Evolutionary conservation across 192 early-diverging fungal species (phyloP).

Genomic region (Obelidium mucronatum): DNA sequence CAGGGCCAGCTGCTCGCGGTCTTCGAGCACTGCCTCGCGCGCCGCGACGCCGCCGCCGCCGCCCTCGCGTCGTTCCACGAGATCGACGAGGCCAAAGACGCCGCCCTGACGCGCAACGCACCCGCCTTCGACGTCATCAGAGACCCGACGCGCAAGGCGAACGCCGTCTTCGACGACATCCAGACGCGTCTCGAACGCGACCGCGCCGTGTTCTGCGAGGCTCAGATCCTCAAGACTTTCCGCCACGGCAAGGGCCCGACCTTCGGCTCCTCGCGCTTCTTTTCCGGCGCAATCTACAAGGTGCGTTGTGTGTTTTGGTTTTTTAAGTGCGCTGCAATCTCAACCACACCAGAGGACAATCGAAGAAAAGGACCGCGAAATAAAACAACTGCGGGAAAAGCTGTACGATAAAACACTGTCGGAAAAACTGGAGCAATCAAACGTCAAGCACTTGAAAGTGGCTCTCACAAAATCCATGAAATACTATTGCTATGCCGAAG

Average conservation of each 20-base stretch:
- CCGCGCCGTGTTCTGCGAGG: constrained; percentile 47
- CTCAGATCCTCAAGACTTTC: neutral
- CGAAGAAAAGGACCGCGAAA: constrained; percentile 58
- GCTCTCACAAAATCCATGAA: constrained; percentile 59
- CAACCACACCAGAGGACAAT: constrained; percentile 37
- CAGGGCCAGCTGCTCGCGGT: constrained; percentile 50
- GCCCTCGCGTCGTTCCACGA: constrained; percentile 48
- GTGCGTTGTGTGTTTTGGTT: neutral
- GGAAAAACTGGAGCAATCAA: constrained; percentile 39
- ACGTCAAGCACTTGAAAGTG: constrained; percentile 53
- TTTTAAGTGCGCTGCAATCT: neutral
- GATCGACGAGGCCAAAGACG: constrained; percentile 59
- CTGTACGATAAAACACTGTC: constrained; percentile 45
- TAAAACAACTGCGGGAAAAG: constrained; percentile 51
- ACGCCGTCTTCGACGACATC: constrained; percentile 45
- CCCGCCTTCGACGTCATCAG: constrained; percentile 58
- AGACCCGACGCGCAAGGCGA: constrained; percentile 51
- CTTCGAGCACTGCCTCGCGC: constrained; percentile 60
- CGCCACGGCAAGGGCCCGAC: constrained; percentile 26
- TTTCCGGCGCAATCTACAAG: constrained; percentile 59
- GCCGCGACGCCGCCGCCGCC: neutral
- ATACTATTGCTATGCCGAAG: constrained; percentile 67
- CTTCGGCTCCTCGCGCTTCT: constrained; percentile 31
- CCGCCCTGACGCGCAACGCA: constrained; percentile 34
- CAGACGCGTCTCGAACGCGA: constrained; percentile 49